phyloP scores from a whole-genome alignment of 208 protist species.

The Hexamita inflata region DNA sequence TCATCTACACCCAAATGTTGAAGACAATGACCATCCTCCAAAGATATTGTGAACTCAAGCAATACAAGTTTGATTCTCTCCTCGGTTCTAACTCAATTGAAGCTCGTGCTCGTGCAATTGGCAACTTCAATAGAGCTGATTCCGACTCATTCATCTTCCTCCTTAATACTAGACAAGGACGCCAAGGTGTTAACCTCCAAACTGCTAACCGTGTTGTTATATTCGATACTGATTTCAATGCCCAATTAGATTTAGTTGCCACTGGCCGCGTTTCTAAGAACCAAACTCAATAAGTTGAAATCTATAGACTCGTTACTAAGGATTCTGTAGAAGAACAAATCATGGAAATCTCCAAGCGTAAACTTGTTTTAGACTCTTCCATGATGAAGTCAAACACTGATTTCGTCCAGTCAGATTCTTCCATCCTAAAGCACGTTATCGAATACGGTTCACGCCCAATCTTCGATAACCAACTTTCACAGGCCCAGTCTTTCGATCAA shows the following conservation, averaged over 20 bases:
- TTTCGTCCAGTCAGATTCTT: neutral
- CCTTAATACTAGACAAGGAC: conserved; percentile 57
- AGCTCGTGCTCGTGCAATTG: conserved; percentile 30
- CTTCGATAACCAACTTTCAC: no score
- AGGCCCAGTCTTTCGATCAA: no score
- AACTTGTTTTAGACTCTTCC: conserved; percentile 71
- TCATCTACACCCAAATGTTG: conserved; percentile 44
- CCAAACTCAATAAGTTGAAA: conserved; percentile 70
- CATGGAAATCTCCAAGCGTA: conserved; percentile 64
- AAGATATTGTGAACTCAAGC: conserved; percentile 20
- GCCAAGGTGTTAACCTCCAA: conserved; percentile 59
- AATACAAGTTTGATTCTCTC: conserved; percentile 32
- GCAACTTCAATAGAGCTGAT: conserved; percentile 33
- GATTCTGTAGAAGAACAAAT: conserved; percentile 80
- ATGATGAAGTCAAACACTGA: no score
- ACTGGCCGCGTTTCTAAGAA: conserved; percentile 73
- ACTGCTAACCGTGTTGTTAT: conserved; percentile 65
- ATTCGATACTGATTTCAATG: conserved; percentile 88
- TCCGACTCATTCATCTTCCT: conserved; percentile 43
- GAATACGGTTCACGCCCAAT: no score
- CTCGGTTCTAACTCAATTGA: conserved; percentile 32
- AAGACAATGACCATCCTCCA: conserved; percentile 39
- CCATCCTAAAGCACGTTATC: neutral
- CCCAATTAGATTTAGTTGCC: conserved; percentile 85
- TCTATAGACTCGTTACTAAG: conserved; percentile 74